phyloP scores from a whole-genome alignment of 352 stramenopile species.

The Phytophthora megakarya region DNA sequence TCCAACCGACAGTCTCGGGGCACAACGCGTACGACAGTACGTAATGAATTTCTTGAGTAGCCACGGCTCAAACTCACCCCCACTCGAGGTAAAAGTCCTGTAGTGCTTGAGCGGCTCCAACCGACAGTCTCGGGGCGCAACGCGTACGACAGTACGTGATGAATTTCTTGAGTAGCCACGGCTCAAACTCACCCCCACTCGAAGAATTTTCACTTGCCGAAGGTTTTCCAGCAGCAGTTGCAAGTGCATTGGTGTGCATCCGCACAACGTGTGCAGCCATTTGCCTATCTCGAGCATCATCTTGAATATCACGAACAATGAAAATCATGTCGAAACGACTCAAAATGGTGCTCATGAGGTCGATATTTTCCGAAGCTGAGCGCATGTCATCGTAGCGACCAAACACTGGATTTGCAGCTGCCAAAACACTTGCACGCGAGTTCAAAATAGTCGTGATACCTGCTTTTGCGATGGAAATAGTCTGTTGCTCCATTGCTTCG shows the following conservation, averaged over 20 bases:
- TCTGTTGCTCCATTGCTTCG: slow-evolving; percentile 99
- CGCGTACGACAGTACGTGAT: slow-evolving; percentile 97
- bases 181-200: slow-evolving; percentile 66
- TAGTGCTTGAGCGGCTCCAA: slow-evolving; percentile 92
- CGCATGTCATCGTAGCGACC: slow-evolving; percentile 99
- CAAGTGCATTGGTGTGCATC: slow-evolving; percentile 94
- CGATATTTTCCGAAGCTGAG: slow-evolving; percentile 98
- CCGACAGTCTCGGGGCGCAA: slow-evolving; percentile 92
- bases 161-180: slow-evolving; percentile 96
- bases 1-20: slow-evolving; percentile 91
- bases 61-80: slow-evolving; percentile 84
- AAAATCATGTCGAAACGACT: slow-evolving; percentile 99
- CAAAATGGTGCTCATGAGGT: slow-evolving; percentile 99
- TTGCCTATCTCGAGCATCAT: slow-evolving; percentile 95
- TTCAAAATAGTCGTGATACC: slow-evolving; percentile 99
- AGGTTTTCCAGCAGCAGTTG: slow-evolving; percentile 29
- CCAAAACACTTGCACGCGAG: slow-evolving; percentile 91
- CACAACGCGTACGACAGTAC: slow-evolving; percentile 96
- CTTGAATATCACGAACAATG: slow-evolving; percentile 97
- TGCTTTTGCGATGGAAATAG: slow-evolving; percentile 99
- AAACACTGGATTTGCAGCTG: slow-evolving; percentile 98
- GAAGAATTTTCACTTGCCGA: slow-evolving; percentile 29
- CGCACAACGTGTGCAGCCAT: slow-evolving; percentile 99
- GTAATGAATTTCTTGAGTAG: slow-evolving; percentile 98
- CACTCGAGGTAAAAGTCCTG: slow-evolving; percentile 98